Percentiles rank a stretch among this genome's conserved stretches.
phyloP scores from a whole-genome alignment of 2,329 filamentous ascomycete species.

The Claviceps sorghi region DNA sequence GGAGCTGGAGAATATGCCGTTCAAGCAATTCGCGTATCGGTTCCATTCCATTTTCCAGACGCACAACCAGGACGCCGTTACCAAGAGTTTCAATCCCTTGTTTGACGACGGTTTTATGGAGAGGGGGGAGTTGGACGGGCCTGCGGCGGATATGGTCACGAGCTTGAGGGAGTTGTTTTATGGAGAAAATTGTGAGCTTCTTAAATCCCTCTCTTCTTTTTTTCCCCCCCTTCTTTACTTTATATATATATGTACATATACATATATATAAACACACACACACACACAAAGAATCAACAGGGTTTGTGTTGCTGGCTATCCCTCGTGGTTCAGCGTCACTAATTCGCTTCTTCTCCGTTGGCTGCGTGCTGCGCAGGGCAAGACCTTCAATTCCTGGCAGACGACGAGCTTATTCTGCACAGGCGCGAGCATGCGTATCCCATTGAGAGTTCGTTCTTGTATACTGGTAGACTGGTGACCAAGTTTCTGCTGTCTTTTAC shows the following conservation, averaged over 20 bases:
- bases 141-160: slow-evolving; percentile 30
- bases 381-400: slow-evolving; percentile 27
- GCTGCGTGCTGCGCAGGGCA: slow-evolving; percentile 14
- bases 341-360: not conserved
- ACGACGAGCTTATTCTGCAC: slow-evolving; percentile 31
- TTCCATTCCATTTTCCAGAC: slow-evolving; percentile 48
- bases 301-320: not conserved
- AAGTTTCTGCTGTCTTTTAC: slow-evolving; percentile 41
- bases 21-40: slow-evolving; percentile 45
- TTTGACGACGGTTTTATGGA: slow-evolving; percentile 27
- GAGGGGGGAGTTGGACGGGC: slow-evolving; percentile 30
- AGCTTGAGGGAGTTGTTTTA: slow-evolving; percentile 30
- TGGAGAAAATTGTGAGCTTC: slow-evolving; percentile 31
- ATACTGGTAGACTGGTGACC: slow-evolving; percentile 37
- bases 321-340: not conserved
- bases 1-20: slow-evolving; percentile 43
- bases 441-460: slow-evolving; percentile 33
- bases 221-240: not conserved
- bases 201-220: slow-evolving; percentile 5
- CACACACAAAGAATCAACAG: too few species aligned
- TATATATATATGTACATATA: not conserved
- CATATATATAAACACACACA: too few species aligned
- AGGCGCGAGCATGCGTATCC: slow-evolving; percentile 31
- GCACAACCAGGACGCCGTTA: slow-evolving; percentile 33
- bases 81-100: slow-evolving; percentile 41